A percentile compares a stretch with the other conserved stretches of the same genome.
phyloP scores from a whole-genome alignment of 192 early-diverging fungal species.

The Coemansia sp. region DNA sequence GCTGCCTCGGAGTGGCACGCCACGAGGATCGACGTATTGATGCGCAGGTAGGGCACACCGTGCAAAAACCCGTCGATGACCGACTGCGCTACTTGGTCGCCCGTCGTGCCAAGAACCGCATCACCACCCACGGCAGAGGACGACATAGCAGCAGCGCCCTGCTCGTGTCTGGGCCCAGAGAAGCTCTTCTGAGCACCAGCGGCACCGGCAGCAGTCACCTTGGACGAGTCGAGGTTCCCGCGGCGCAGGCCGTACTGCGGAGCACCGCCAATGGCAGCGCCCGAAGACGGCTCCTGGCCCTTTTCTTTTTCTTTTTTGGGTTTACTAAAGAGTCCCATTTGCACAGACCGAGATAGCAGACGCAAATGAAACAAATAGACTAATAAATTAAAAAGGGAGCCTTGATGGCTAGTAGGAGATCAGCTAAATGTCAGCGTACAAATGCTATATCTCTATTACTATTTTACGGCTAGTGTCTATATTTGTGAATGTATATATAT shows the following conservation, averaged over 20 bases:
- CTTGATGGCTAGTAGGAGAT: too few relatives aligned
- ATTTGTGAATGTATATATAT: too few relatives aligned
- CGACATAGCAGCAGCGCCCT: not conserved
- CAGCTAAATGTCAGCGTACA: too few relatives aligned
- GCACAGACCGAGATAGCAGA: too few relatives aligned
- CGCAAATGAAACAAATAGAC: too few relatives aligned
- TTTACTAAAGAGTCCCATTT: slow-evolving; percentile 41
- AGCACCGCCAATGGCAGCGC: not conserved
- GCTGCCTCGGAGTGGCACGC: slow-evolving; percentile 37
- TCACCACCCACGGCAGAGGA: too few relatives aligned
- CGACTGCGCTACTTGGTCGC: slow-evolving; percentile 27
- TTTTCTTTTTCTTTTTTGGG: slow-evolving; percentile 24
- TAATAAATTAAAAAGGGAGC: too few relatives aligned
- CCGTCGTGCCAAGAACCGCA: slow-evolving; percentile 12
- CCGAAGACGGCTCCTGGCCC: not conserved
- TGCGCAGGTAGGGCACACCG: slow-evolving; percentile 33
- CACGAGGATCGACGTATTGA: slow-evolving; percentile 40
- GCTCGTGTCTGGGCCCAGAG: not conserved
- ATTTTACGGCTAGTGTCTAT: too few relatives aligned
- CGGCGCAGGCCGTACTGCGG: slow-evolving; percentile 8
- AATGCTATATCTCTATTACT: too few relatives aligned
- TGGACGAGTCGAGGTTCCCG: not conserved
- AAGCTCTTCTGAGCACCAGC: not conserved
- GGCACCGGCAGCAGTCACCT: not conserved
- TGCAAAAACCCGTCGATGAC: slow-evolving; percentile 16